These are phyloP conservation scores for Ochromonas danica DNA, from an alignment of 108 stramenopile genomes.

Conservation along the genomic window DNA sequence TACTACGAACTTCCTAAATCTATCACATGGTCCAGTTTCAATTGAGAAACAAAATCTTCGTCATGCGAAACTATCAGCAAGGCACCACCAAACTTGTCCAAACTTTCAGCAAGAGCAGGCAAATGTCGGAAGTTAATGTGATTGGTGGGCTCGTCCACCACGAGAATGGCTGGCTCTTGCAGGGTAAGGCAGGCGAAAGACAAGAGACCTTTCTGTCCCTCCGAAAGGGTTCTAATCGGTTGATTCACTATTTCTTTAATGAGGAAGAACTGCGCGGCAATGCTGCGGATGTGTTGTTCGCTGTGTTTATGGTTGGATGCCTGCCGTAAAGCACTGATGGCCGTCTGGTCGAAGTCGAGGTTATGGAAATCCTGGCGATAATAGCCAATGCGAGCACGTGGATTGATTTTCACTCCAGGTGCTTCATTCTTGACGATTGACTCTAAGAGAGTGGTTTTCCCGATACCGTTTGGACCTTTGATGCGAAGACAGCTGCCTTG, in stretches of 20 bases:
- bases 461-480: slow-evolving; percentile 24
- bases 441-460: slow-evolving; percentile 25
- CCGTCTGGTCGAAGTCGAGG: slow-evolving; percentile 32
- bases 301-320: not conserved
- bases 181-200: slow-evolving; percentile 30
- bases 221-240: slow-evolving; percentile 24
- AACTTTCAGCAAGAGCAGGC: slow-evolving; percentile 21
- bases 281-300: not conserved
- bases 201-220: slow-evolving; percentile 40
- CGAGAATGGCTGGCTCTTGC: slow-evolving; percentile 4
- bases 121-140: slow-evolving; percentile 37
- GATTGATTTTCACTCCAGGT: not conserved
- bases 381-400: slow-evolving; percentile 27
- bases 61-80: slow-evolving; percentile 32
- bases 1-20: no score
- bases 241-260: slow-evolving; percentile 23
- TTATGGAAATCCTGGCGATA: slow-evolving; percentile 40
- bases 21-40: not conserved
- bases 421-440: not conserved
- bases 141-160: slow-evolving; percentile 34
- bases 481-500: not conserved
- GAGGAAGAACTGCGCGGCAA: slow-evolving; percentile 25
- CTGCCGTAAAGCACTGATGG: not conserved
- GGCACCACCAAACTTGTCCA: slow-evolving; percentile 25
- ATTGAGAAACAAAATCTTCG: slow-evolving; percentile 2